Evolutionary conservation across 2,329 filamentous ascomycete species (phyloP), one percentile per base, ranked within the genome.

Genomic region (Penicillium sp.): DNA sequence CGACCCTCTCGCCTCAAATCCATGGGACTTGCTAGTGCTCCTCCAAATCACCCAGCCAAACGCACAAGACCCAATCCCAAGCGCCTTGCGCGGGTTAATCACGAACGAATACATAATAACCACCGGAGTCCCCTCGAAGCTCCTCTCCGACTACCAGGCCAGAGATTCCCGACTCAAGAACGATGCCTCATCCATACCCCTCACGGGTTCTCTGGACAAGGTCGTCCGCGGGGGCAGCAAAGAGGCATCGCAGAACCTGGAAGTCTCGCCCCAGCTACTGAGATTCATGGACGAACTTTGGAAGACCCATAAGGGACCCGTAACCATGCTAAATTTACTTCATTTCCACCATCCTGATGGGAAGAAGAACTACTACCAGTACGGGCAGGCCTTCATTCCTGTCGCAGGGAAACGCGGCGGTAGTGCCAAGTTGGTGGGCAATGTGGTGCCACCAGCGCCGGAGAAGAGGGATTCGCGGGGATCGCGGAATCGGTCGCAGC

Each of bases 301-400:
- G 46, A 58, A 34, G 55, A 59, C 64, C 64, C 66, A 71, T 67
- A 49, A 66, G 8, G 79, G 64, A 2, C 71, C 84, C 0, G 80
- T 86, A 2, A 82, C 80, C 1, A 87, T 87, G 85, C 75, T 87
- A 38, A 87, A 87, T 57, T 72, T 87, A 3, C 76, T 87, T 5
- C 75, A 83, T 38, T 87, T 87, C 31, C 60, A 66, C 18, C 71
- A 75, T 76, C 41, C 72, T 68, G 77, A 75, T 12, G 77, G 75
- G 57, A 83, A 85, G 62, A 69, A 72, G 25, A 73, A 76, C 46
- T 87, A 87, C 61, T 72, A 80, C 18, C 71, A 79, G 45, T 87
- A 87, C 65, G 85, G 84, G 3, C 72, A 72, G 62, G 68, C 68
- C 1, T 72, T 72, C 38, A 62, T 66, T 34, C 64, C 70, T 15